Percentiles rank a stretch among this genome's conserved stretches.
phyloP scores from a whole-genome alignment of 169 alveolate genomes.

The Eimeria maxima region DNA sequence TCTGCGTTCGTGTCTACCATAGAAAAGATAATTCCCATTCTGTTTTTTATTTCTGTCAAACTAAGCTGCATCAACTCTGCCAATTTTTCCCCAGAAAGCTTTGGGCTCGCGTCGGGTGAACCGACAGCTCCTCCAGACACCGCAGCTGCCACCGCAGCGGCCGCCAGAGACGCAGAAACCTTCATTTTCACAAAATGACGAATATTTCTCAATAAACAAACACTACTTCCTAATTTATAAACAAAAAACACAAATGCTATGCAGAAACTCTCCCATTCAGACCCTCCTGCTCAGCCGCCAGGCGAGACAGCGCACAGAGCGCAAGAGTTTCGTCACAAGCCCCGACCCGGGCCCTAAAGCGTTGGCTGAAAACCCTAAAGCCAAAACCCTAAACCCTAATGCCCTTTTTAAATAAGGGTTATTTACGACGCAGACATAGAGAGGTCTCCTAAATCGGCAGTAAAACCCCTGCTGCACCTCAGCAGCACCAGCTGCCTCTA shows the following conservation, averaged over 20 bases:
- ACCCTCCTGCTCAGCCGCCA: not conserved
- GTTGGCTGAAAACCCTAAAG: not conserved
- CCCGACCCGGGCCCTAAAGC: not conserved
- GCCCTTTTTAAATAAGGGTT: too few relatives aligned
- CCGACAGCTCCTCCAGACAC: conserved; percentile 5
- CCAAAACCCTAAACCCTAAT: not conserved
- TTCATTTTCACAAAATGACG: not conserved
- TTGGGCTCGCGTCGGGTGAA: conserved; percentile 15
- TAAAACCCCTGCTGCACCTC: not conserved
- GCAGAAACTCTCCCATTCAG: not conserved
- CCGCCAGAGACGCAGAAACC: conserved; percentile 32
- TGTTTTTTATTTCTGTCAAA: conserved; percentile 27
- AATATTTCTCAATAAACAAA: not conserved
- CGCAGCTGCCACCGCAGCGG: conserved; percentile 4
- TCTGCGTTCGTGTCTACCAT: conserved; percentile 53
- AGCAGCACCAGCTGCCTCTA: not conserved
- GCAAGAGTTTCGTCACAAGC: not conserved
- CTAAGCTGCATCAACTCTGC: conserved; percentile 74
- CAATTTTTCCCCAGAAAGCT: conserved; percentile 62
- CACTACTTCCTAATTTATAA: not conserved
- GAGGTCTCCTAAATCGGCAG: too few relatives aligned
- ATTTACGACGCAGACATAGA: too few relatives aligned
- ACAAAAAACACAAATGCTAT: not conserved
- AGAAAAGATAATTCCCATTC: conserved; percentile 43
- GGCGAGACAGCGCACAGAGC: conserved; percentile 62